Base-by-base conservation (phyloP, 2,329 filamentous ascomycete genomes). In the Monilinia laxa region DNA sequence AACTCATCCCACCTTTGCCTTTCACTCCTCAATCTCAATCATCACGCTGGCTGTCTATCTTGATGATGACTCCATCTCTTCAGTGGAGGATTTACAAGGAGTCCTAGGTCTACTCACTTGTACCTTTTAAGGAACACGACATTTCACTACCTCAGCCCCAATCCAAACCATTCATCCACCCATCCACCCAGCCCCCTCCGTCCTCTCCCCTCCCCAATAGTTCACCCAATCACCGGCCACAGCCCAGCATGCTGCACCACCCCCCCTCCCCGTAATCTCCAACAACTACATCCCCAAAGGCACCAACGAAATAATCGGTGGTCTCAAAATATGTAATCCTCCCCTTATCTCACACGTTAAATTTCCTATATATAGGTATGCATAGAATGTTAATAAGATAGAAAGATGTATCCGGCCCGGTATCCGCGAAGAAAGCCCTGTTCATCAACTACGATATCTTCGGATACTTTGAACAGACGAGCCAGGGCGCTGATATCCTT, bases 401-500 rank as follows among this genome's bases (percentile, higher is more conserved):
- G 2, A 20, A 45, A 75, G 73, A 85, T 70, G 78, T 81, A 20
- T 80, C 79, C 16, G 80, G 82, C 54, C 79, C 83, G 31, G 72
- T 75, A 20, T 77, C 80, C 53, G 79, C 82, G 47, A 79, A 78
- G 69, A 87, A 84, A 77, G 88, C 84, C 62, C 81, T 91, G 63
- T 77, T 91, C 64, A 76, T 83, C 68, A 82, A 89, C 75, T 74
- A 70, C 47, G 88, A 91, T 77, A 88, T 89, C 75, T 89, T 90
- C 73, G 87, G 88, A 72, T 87, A 88, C 83, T 90, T 85, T 73
- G 83, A 85, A 47, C 89, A 91, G 78, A 89, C 88, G 14, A 71
- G 90, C 11, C 88, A 91, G 76, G 89, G 88, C 38, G 86, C 86
- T 70, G 89, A 91, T 72, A 90, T 85, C 70, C 79, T 89, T 18